Percentiles rank a stretch among this genome's conserved stretches.
Conservation (phyloP, 805 yeast species). For the Cyberlindnera meyerae region DNA sequence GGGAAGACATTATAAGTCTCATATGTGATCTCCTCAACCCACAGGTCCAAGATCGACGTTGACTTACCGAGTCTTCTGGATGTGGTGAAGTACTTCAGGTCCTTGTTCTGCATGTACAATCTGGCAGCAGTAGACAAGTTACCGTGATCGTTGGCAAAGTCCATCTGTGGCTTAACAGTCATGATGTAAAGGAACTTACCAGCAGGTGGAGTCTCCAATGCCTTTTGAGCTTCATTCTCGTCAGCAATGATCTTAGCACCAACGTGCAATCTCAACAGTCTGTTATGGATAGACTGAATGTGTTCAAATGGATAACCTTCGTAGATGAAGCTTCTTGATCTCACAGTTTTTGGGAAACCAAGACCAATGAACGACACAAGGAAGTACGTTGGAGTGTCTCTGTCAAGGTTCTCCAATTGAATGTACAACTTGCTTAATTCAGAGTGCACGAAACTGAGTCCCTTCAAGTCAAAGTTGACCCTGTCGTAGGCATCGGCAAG, state of each 20-base stretch:
- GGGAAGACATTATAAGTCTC: conserved; percentile 78
- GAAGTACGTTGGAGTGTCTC: conserved; percentile 73
- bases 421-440: conserved; percentile 64
- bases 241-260: conserved; percentile 67
- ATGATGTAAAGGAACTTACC: conserved; percentile 73
- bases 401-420: conserved; percentile 62
- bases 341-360: conserved; percentile 74
- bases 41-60: conserved; percentile 63
- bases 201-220: conserved; percentile 47
- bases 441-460: conserved; percentile 66
- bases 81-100: conserved; percentile 63
- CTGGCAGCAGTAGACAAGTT: conserved; percentile 50
- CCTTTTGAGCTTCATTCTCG: conserved; percentile 50
- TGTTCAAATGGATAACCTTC: conserved; percentile 89
- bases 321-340: conserved; percentile 74
- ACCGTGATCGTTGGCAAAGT: conserved; percentile 37
- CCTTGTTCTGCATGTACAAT: conserved; percentile 70
- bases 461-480: conserved; percentile 68
- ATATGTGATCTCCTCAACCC: conserved; percentile 86
- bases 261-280: conserved; percentile 70
- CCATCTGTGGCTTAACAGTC: conserved; percentile 65
- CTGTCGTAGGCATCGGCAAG: conserved; percentile 69
- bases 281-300: conserved; percentile 73
- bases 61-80: conserved; percentile 72
- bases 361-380: conserved; percentile 75